Evolutionary conservation across 306 rosid genomes (phyloP).

Genomic region (Fragaria vesca): DNA sequence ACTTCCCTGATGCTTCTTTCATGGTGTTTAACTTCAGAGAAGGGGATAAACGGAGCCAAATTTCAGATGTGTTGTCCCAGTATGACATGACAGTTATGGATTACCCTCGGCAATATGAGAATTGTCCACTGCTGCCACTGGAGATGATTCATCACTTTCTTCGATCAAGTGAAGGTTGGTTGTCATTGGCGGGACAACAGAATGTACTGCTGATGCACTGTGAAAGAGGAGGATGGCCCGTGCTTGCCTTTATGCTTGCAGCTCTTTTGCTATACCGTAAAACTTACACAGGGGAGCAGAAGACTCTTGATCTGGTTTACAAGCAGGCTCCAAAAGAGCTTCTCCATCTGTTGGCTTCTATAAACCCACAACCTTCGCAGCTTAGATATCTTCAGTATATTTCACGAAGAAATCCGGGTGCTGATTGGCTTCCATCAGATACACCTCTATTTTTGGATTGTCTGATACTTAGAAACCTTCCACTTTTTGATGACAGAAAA

Average conservation of each 20-base stretch:
- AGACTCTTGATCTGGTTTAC: slow-evolving; percentile 95
- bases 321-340: slow-evolving; percentile 97
- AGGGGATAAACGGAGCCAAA: slow-evolving; percentile 72
- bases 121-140: slow-evolving; percentile 82
- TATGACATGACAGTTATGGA: slow-evolving; percentile 99
- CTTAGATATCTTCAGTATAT: slow-evolving; percentile 95
- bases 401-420: slow-evolving; percentile 79
- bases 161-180: slow-evolving; percentile 96
- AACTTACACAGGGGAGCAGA: slow-evolving; percentile 61
- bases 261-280: slow-evolving; percentile 82
- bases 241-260: slow-evolving; percentile 96
- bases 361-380: slow-evolving; percentile 95
- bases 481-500: slow-evolving; percentile 67
- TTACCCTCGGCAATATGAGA: slow-evolving; percentile 88
- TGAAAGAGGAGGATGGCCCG: slow-evolving; percentile 98
- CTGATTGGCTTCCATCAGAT: slow-evolving; percentile 90
- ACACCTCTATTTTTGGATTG: slow-evolving; percentile 80
- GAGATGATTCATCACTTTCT: slow-evolving; percentile 98
- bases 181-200: slow-evolving; percentile 87
- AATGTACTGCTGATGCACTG: slow-evolving; percentile 96
- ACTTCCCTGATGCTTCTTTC: slow-evolving; percentile 93
- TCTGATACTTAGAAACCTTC: slow-evolving; percentile 78
- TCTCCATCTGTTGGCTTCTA: slow-evolving; percentile 67
- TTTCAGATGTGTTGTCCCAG: slow-evolving; percentile 78
- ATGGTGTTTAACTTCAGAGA: slow-evolving; percentile 95